Base-by-base conservation (phyloP, 106 monocot species). In the Dioscorea alata region DNA sequence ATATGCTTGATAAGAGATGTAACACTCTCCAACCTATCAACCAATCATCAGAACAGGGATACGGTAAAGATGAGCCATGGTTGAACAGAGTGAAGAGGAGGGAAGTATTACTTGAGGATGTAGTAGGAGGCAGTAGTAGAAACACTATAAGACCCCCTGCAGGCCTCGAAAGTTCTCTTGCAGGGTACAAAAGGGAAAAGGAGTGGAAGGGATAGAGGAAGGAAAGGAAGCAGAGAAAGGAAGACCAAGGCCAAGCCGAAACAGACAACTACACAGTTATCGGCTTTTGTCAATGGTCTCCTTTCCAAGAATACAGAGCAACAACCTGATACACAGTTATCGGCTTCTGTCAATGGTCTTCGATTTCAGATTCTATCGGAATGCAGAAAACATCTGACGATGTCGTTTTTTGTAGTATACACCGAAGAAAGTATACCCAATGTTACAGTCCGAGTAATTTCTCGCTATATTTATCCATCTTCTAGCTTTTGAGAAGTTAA, bases 101-200 rank as follows among this genome's bases (percentile, higher is more conserved):
- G 65, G 83, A 87, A 71, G 48, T 80, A 52, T 71, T 80, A 57
- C 83, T 87, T 28, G 87, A 88, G 69, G 83, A 84, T 54, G 87
- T 83, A 23, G 83, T 82, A 23, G 82, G 70, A 4, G 67, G 63
- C 64, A 61, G 75, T 33, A 23, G 74, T 54, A 59, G 66, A 8
- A 32, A 28, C 25, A 60, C 69, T 34, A 23, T 76, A 48, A 66
- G 73, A 78, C 28, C 73, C 7, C 22, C 79, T 8, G 60, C 85
- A 20, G 77, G 80, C 53, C 53, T 73, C 70, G 73, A 69, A 56
- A 70, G 28, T 74, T 80, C 83, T 49, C 71, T 83, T 54, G 58
- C 51, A 13, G 28, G 70, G 77, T 50, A 64, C 80, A 17, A 87
- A 87, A 72, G 80, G 87, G 59, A 87, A 87, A 71, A 76, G 83